Conservation (phyloP, 805 yeast genomes). For the Clavispora phyllophila region DNA sequence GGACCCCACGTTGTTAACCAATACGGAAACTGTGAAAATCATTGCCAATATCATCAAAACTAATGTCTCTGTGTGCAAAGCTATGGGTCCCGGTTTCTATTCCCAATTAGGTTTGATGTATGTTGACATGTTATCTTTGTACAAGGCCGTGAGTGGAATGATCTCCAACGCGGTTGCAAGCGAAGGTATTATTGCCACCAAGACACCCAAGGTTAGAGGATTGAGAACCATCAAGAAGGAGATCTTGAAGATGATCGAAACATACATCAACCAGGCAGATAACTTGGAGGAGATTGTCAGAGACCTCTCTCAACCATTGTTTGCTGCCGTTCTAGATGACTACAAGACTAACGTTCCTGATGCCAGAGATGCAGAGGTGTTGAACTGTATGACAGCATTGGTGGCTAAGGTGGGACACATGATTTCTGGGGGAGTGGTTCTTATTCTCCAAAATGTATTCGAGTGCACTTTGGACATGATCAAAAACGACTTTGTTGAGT, state of each 20-base stretch:
- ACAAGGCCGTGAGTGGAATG: constrained; percentile 82
- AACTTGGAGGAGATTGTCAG: constrained; percentile 78
- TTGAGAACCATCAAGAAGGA: constrained; percentile 96
- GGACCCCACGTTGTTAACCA: constrained; percentile 73
- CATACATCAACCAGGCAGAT: constrained; percentile 82
- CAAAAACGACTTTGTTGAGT: constrained; percentile 89
- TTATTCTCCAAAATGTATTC: constrained; percentile 84
- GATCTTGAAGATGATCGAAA: constrained; percentile 80
- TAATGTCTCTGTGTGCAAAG: constrained; percentile 90
- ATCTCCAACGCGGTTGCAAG: constrained; percentile 73
- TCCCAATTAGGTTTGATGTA: constrained; percentile 84
- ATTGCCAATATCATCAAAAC: constrained; percentile 93
- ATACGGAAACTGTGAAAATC: constrained; percentile 83
- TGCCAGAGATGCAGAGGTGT: constrained; percentile 96
- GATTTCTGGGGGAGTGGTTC: constrained; percentile 85
- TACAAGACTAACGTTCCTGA: constrained; percentile 86
- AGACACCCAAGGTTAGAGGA: constrained; percentile 91
- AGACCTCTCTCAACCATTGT: constrained; percentile 76
- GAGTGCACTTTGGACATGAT: constrained; percentile 95
- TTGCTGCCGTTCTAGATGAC: constrained; percentile 83
- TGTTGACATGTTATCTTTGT: constrained; percentile 82
- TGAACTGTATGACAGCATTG: constrained; percentile 89
- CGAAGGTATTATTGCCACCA: constrained; percentile 86
- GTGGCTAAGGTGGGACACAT: constrained; percentile 81
- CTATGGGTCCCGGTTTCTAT: constrained; percentile 87